Conservation (phyloP, 2,329 filamentous ascomycete genomes). For the Cercospora sp. region DNA sequence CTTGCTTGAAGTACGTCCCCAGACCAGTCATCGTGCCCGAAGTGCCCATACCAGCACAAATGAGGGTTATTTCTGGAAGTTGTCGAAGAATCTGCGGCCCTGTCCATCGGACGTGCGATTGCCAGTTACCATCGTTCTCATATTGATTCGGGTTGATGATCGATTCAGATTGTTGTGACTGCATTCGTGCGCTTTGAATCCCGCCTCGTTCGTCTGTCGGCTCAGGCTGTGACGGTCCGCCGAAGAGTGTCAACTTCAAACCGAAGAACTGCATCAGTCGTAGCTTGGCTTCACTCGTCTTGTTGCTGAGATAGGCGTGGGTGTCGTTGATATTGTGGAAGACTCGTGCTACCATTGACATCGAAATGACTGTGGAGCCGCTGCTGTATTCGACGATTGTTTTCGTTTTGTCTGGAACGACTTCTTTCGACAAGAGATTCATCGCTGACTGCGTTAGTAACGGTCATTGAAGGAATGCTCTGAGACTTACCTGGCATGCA, state of each 20-base stretch:
- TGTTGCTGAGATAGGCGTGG: constrained; percentile 60
- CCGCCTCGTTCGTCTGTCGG: constrained; percentile 56
- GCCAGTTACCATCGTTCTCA: constrained; percentile 82
- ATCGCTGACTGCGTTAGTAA: constrained; percentile 16
- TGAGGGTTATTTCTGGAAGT: constrained; percentile 71
- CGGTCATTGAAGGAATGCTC: too few relatives aligned
- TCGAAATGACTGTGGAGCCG: constrained; percentile 62
- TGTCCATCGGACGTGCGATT: constrained; percentile 75
- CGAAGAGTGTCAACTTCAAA: constrained; percentile 57
- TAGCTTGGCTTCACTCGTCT: constrained; percentile 56
- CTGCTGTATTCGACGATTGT: constrained; percentile 63
- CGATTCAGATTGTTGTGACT: constrained; percentile 46
- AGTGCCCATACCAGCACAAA: constrained; percentile 86
- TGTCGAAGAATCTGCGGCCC: constrained; percentile 85
- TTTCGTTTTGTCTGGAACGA: constrained; percentile 41
- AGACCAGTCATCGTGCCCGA: constrained; percentile 91
- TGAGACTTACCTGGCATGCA: constrained; percentile 55
- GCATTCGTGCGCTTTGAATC: constrained; percentile 51
- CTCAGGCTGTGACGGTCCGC: constrained; percentile 61
- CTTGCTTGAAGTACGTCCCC: constrained; percentile 54
- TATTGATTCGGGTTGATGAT: constrained; percentile 72
- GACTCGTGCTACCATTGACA: constrained; percentile 57
- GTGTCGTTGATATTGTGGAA: constrained; percentile 55
- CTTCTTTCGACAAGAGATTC: constrained; percentile 23
- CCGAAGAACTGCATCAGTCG: constrained; percentile 62